A percentile compares a stretch with the other conserved stretches of the same genome.
Evolutionary conservation across 768 basidiomycete genomes (phyloP).

Genomic region (Dentipellis sp.): DNA sequence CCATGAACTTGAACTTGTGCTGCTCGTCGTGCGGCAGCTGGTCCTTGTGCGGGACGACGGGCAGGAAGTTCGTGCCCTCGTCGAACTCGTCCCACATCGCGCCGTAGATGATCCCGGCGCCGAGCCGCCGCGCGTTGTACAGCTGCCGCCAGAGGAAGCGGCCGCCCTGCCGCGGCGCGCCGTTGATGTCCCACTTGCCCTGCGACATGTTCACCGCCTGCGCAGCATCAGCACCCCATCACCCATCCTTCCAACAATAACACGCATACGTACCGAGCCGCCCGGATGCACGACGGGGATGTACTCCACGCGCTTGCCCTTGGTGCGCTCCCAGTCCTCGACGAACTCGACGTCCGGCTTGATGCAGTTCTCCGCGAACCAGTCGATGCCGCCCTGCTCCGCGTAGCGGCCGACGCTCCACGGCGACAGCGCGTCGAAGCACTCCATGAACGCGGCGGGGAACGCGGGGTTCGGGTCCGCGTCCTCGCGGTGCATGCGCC

Average conservation of each 20-base stretch:
- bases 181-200: conserved; percentile 67
- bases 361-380: conserved; percentile 53
- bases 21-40: conserved; percentile 45
- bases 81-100: conserved; percentile 93
- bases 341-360: conserved; percentile 57
- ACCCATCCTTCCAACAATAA: neutral
- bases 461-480: conserved; percentile 62
- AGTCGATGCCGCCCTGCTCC: conserved; percentile 50
- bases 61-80: conserved; percentile 79
- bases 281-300: conserved; percentile 81
- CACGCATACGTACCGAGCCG: conserved; percentile 53
- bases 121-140: conserved; percentile 52
- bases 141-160: conserved; percentile 75
- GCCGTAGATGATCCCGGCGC: conserved; percentile 61
- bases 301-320: conserved; percentile 56
- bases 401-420: conserved; percentile 75
- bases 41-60: conserved; percentile 49
- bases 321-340: conserved; percentile 24
- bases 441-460: conserved; percentile 61
- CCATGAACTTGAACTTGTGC: conserved; percentile 52
- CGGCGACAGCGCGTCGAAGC: conserved; percentile 72
- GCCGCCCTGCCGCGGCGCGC: conserved; percentile 63
- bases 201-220: conserved; percentile 66
- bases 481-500: conserved; percentile 65
- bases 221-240: neutral